These are phyloP conservation scores for Carex parvula DNA, from an alignment of 176 grass and related monocot genomes.

Conservation along the genomic window DNA sequence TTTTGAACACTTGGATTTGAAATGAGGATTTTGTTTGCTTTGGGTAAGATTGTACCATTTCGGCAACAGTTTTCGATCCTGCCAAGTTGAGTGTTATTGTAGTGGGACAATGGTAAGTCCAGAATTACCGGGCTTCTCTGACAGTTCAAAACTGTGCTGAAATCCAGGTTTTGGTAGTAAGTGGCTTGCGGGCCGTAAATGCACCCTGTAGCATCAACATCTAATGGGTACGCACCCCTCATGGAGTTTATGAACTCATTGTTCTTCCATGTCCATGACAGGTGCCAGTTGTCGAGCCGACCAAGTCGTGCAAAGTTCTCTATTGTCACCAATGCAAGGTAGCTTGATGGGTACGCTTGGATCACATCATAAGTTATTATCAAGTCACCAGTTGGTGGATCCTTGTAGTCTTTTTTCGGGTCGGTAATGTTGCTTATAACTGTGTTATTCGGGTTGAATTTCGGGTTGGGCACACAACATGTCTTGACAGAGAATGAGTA, in stretches of 20 bases:
- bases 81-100: slow-evolving; percentile 70
- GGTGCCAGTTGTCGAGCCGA: slow-evolving; percentile 80
- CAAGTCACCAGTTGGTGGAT: slow-evolving; percentile 61
- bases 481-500: slow-evolving; percentile 18
- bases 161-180: slow-evolving; percentile 64
- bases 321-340: slow-evolving; percentile 79
- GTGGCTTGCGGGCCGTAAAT: slow-evolving; percentile 47
- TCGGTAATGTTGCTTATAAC: slow-evolving; percentile 40
- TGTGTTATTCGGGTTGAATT: slow-evolving; percentile 47
- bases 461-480: slow-evolving; percentile 69
- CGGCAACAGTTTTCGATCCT: slow-evolving; percentile 69
- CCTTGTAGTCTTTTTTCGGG: slow-evolving; percentile 47
- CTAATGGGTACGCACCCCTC: slow-evolving; percentile 56
- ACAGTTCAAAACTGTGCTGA: slow-evolving; percentile 87
- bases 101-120: slow-evolving; percentile 59
- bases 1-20: slow-evolving; percentile 96
- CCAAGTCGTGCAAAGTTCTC: slow-evolving; percentile 79
- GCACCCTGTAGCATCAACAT: slow-evolving; percentile 55
- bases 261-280: slow-evolving; percentile 72
- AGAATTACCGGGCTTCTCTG: slow-evolving; percentile 51
- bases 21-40: slow-evolving; percentile 74
- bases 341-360: slow-evolving; percentile 58
- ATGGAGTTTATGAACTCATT: slow-evolving; percentile 78
- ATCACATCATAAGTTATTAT: slow-evolving; percentile 75
- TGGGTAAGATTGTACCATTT: slow-evolving; percentile 86